These are phyloP conservation scores for Ophiocordyceps sinensis DNA, from an alignment of 2,329 filamentous ascomycete genomes.

Conservation along the genomic window DNA sequence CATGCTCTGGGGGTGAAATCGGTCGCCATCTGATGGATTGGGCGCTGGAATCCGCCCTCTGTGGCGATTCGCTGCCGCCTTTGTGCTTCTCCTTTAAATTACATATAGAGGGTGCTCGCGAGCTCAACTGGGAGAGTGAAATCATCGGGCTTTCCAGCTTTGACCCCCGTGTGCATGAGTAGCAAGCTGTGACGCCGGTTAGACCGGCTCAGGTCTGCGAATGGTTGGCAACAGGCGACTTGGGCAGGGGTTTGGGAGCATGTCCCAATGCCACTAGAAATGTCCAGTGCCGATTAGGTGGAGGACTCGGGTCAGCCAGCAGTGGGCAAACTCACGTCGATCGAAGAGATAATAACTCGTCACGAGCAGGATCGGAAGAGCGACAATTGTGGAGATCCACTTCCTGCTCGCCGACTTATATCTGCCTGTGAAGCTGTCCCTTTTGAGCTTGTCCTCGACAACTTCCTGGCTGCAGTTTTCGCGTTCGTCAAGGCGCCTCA, in stretches of 20 bases:
- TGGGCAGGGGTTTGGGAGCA: no score
- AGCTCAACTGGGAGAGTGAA: no score
- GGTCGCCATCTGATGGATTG: background rate
- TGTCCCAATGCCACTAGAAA: no score
- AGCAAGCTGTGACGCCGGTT: no score
- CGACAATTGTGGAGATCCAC: constrained; percentile 33
- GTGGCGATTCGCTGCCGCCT: background rate
- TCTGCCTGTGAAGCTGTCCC: constrained; percentile 24
- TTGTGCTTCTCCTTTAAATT: background rate
- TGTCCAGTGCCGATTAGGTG: background rate
- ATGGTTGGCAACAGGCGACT: no score
- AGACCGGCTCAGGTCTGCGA: no score
- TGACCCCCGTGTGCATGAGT: no score
- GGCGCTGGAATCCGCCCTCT: background rate
- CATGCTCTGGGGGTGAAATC: background rate
- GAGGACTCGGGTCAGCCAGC: no score
- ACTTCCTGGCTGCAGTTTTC: constrained; percentile 7
- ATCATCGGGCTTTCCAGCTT: no score
- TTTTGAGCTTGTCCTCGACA: constrained; percentile 6
- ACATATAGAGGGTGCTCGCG: background rate
- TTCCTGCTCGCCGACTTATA: constrained; percentile 29
- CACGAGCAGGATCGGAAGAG: constrained; percentile 38
- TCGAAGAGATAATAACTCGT: constrained; percentile 41
- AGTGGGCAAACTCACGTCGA: constrained; percentile 22
- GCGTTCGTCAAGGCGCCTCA: constrained; percentile 6